A percentile compares a stretch with the other conserved stretches of the same genome.
phyloP scores from a whole-genome alignment of 1,139 yeast genomes.

The Blastobotrys niveus region DNA sequence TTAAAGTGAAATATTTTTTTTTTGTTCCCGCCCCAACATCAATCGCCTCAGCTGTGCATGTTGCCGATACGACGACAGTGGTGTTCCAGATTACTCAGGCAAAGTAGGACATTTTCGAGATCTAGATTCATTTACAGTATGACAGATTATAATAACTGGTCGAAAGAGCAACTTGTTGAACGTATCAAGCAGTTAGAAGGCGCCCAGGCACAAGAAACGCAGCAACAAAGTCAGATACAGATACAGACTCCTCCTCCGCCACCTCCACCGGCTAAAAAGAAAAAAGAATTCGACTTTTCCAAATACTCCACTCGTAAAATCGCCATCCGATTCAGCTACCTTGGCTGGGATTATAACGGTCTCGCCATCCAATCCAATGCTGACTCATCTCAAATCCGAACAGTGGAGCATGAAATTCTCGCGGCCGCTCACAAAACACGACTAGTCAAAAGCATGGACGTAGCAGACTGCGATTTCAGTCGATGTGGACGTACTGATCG shows the following conservation, averaged over 20 bases:
- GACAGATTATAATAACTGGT: slow-evolving; percentile 44
- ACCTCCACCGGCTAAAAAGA: slow-evolving; percentile 18
- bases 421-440: slow-evolving; percentile 65
- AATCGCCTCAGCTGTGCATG: no score
- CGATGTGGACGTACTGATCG: slow-evolving; percentile 95
- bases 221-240: background rate
- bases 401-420: slow-evolving; percentile 75
- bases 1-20: no score
- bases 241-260: background rate
- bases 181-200: slow-evolving; percentile 47
- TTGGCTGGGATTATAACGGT: slow-evolving; percentile 71
- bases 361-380: slow-evolving; percentile 67
- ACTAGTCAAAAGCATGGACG: slow-evolving; percentile 58
- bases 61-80: no score
- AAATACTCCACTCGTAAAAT: slow-evolving; percentile 62
- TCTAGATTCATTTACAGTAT: no score
- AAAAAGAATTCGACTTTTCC: slow-evolving; percentile 60
- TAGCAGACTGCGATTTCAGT: slow-evolving; percentile 60
- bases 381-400: slow-evolving; percentile 56
- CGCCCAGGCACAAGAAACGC: background rate
- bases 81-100: no score
- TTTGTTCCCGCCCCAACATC: no score
- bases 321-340: slow-evolving; percentile 76
- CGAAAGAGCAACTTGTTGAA: slow-evolving; percentile 47
- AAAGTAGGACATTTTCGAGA: no score